These are phyloP conservation scores for Rhododendron henanense DNA, from an alignment of 148 eudicot species.

Conservation along the genomic window DNA sequence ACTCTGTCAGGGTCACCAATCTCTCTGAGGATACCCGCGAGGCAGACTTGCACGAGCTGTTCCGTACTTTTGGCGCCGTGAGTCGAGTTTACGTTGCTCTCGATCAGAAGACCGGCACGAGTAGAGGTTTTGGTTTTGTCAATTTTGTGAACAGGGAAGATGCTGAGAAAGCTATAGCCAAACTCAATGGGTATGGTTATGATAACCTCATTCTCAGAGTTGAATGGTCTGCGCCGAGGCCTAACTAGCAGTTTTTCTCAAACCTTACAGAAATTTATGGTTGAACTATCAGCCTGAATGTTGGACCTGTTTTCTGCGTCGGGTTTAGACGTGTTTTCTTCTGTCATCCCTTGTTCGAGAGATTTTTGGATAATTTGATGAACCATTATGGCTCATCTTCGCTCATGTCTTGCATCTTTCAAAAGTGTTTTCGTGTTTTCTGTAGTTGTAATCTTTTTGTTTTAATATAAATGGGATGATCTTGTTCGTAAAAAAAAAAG, in stretches of 20 bases:
- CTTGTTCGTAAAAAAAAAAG: too few species aligned
- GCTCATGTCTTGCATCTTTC: neutral
- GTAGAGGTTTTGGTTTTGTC: conserved; percentile 88
- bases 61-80: conserved; percentile 63
- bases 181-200: conserved; percentile 90
- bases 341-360: neutral
- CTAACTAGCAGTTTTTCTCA: conserved; percentile 26
- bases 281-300: neutral
- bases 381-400: neutral
- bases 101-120: conserved; percentile 74
- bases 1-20: conserved; percentile 89
- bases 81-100: conserved; percentile 76
- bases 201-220: conserved; percentile 80
- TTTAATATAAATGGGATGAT: too few species aligned
- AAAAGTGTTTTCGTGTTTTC: neutral
- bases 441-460: too few species aligned
- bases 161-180: conserved; percentile 69
- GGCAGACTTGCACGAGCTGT: conserved; percentile 70
- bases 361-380: neutral
- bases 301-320: neutral
- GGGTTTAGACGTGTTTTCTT: neutral
- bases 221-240: conserved; percentile 84
- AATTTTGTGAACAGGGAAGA: conserved; percentile 73
- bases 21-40: conserved; percentile 92
- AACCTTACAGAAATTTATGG: neutral